Conservation (phyloP, 2,329 filamentous ascomycete species). For the Ilyonectria sp. region DNA sequence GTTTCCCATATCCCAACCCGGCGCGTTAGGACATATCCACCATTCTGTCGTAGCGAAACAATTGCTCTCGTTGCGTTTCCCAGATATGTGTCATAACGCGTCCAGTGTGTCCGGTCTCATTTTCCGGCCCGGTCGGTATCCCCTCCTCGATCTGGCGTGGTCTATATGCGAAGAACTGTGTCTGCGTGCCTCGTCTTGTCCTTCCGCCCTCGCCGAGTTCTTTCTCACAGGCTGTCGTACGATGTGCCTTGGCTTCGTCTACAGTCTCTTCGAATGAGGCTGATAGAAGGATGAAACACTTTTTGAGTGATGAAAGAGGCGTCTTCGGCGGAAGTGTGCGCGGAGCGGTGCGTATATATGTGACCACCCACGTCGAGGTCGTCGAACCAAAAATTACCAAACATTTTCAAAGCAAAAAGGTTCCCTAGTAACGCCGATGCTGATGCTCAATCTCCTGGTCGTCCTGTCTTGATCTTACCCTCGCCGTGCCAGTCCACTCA, state of each 20-base stretch:
- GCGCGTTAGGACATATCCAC: slow-evolving; percentile 37
- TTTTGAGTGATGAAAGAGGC: slow-evolving; percentile 1
- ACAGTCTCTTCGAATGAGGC: neutral
- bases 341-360: slow-evolving; percentile 23
- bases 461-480: slow-evolving; percentile 41
- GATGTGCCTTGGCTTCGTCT: slow-evolving; percentile 31
- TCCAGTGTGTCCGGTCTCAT: slow-evolving; percentile 36
- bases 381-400: slow-evolving; percentile 44
- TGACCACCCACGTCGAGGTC: slow-evolving; percentile 37
- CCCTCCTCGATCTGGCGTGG: slow-evolving; percentile 37
- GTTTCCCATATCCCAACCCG: slow-evolving; percentile 32
- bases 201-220: slow-evolving; percentile 10
- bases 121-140: slow-evolving; percentile 34
- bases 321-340: slow-evolving; percentile 23
- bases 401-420: slow-evolving; percentile 44
- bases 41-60: slow-evolving; percentile 39
- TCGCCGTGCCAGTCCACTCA: slow-evolving; percentile 32
- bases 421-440: slow-evolving; percentile 53
- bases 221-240: slow-evolving; percentile 5
- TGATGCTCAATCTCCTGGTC: slow-evolving; percentile 48
- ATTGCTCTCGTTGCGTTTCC: slow-evolving; percentile 34
- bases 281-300: slow-evolving; percentile 1
- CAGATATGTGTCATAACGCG: slow-evolving; percentile 37
- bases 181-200: slow-evolving; percentile 38
- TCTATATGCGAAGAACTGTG: slow-evolving; percentile 46